Base-by-base conservation (phyloP, 1,139 yeast species). In the Geotrichum candidum region DNA sequence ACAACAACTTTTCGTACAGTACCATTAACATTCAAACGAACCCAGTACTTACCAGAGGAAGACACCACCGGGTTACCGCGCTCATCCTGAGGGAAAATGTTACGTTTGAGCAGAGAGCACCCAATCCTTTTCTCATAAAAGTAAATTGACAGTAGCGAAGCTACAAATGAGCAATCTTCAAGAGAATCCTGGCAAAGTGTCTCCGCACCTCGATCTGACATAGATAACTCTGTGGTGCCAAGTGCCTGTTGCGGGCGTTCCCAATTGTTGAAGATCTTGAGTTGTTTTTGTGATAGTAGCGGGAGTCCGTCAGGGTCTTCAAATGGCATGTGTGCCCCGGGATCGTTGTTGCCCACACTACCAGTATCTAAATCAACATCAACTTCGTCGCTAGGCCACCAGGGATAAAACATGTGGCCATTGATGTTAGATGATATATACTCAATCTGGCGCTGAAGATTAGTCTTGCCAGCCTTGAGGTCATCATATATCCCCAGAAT, bases 81-180 rank as follows among this genome's bases (percentile, higher is more conserved):
- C 70, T 2, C 60, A 25, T 59, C 62, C 31, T 65, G 67, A 3
- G 76, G 75, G 53, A 60, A 70, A 6, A 72, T 57, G 9, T 64
- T 59, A 10, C 58, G 53, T 15, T 65, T 60, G 33, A 72, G 45
- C 5, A 70, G 51, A 27, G 61, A 38, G 18, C 61, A 59, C 4
- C 68, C 66, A 6, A 67, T 63, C 9, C 71, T 59, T 46, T 59
- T 29, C 38, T 69, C 70, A 59, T 67, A 66, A 22, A 65, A 64
- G 38, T 75, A 69, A 0, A 81, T 72, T 1, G 86, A 80, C 35
- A 87, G 74, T 48, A 87, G 70, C 0, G 90, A 80, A 2, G 90
- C 86, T 1, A 89, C 90, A 67, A 89, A 83, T 0, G 96, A 87
- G 72, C 96, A 90, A 70, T 89, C 87, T n/a, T 83, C 80, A 23